These are phyloP conservation scores for Rossbeevera mucosa DNA, from an alignment of 768 basidiomycete genomes.

Conservation along the genomic window DNA sequence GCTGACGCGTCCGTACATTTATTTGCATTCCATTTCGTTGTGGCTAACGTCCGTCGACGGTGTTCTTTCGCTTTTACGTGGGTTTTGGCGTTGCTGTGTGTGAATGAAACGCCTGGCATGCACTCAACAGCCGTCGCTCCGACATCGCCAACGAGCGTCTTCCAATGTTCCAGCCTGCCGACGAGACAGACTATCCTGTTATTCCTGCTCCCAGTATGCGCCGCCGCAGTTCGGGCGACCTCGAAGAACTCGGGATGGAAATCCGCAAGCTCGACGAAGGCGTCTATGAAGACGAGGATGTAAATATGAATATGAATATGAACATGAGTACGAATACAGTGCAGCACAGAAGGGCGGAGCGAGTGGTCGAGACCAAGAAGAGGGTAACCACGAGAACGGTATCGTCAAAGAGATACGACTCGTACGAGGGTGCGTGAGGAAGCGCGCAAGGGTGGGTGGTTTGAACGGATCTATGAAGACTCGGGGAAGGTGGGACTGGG, in stretches of 20 bases:
- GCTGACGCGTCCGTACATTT: constrained; percentile 62
- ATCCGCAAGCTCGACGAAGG: constrained; percentile 62
- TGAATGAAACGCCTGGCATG: not conserved
- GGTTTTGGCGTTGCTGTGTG: not conserved
- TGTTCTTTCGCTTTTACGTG: not conserved
- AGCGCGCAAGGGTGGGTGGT: not conserved
- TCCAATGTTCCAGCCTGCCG: constrained; percentile 46
- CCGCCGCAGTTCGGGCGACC: constrained; percentile 35
- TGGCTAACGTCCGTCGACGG: not conserved
- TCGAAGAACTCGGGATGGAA: constrained; percentile 56
- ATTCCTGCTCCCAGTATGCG: constrained; percentile 66
- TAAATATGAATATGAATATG: not conserved
- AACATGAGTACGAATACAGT: not conserved
- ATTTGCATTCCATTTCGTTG: not conserved
- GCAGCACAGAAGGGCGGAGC: constrained; percentile 38
- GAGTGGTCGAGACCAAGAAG: constrained; percentile 57
- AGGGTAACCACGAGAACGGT: constrained; percentile 41
- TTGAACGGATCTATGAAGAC: not conserved
- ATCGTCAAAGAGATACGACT: constrained; percentile 59
- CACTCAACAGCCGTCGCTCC: constrained; percentile 52
- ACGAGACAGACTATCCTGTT: constrained; percentile 34
- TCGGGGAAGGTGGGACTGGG: not conserved
- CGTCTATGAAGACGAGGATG: constrained; percentile 37
- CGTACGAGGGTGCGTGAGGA: not conserved
- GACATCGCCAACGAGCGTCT: constrained; percentile 74